Conservation (phyloP, 805 yeast species). For the Ogataea trehalophila region DNA sequence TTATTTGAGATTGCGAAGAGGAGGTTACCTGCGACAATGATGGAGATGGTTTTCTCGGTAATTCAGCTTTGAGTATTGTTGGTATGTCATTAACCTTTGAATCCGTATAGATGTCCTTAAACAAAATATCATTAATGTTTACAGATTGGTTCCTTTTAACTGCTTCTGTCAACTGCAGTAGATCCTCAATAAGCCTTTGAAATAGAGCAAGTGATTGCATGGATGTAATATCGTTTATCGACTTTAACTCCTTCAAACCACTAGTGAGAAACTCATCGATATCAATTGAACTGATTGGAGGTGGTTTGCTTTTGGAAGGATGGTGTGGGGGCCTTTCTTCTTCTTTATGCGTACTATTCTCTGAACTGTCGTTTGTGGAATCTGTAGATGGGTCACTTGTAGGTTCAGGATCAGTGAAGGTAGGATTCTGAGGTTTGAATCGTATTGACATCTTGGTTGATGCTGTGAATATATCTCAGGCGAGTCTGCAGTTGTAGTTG, state of each 20-base stretch:
- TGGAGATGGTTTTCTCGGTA: background rate
- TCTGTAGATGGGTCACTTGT: background rate
- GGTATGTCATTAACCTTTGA: constrained; percentile 4
- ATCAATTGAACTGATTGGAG: constrained; percentile 22
- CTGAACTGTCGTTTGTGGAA: background rate
- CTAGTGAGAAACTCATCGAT: constrained; percentile 28
- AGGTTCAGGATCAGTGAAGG: constrained; percentile 14
- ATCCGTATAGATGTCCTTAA: constrained; percentile 6
- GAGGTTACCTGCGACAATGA: too few species aligned
- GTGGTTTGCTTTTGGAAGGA: constrained; percentile 1
- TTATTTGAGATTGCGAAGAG: too few species aligned
- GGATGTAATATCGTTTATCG: constrained; percentile 20
- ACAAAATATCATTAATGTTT: constrained; percentile 13
- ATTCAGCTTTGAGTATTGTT: constrained; percentile 4
- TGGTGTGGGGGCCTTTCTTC: background rate
- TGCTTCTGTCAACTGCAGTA: constrained; percentile 15
- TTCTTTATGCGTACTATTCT: background rate
- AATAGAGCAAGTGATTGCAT: constrained; percentile 28
- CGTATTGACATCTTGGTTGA: constrained; percentile 12
- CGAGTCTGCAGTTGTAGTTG: too few species aligned
- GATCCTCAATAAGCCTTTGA: constrained; percentile 21
- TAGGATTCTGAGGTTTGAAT: constrained; percentile 21
- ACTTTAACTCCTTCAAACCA: constrained; percentile 14
- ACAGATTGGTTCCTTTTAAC: constrained; percentile 5
- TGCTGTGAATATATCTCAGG: background rate